phyloP scores from a whole-genome alignment of 495 filamentous ascomycete species.

The Talaromyces nanjingensis region DNA sequence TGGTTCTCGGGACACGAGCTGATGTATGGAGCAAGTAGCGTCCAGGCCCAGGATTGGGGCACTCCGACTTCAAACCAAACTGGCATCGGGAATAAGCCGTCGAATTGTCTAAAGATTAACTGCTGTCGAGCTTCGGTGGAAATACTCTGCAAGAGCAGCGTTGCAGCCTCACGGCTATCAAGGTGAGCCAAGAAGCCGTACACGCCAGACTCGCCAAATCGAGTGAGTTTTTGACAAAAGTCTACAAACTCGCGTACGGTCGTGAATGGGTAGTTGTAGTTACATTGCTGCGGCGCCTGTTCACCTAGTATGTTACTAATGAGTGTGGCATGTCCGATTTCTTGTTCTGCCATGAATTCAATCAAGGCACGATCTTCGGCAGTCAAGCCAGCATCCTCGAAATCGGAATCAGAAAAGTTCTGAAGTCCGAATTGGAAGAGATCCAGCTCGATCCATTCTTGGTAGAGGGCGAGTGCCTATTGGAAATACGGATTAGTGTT shows the following conservation, averaged over 20 bases:
- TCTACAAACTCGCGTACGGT: slow-evolving; percentile 76
- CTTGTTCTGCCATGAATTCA: slow-evolving; percentile 81
- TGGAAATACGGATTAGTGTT: slow-evolving; percentile 21
- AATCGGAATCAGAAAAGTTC: slow-evolving; percentile 64
- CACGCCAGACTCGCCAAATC: slow-evolving; percentile 74
- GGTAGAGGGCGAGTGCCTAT: slow-evolving; percentile 59
- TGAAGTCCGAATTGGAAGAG: slow-evolving; percentile 75
- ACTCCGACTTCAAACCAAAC: slow-evolving; percentile 79
- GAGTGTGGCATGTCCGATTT: slow-evolving; percentile 72
- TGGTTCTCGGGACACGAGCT: slow-evolving; percentile 66
- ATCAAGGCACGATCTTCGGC: slow-evolving; percentile 66
- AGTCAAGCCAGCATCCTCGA: slow-evolving; percentile 57
- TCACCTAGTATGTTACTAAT: slow-evolving; percentile 74
- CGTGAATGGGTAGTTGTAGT: slow-evolving; percentile 74
- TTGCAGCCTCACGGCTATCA: slow-evolving; percentile 66
- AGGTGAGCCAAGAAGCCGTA: slow-evolving; percentile 81
- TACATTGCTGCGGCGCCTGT: slow-evolving; percentile 62
- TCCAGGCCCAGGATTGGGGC: slow-evolving; percentile 85
- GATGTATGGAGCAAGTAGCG: slow-evolving; percentile 78
- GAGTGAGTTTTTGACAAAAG: slow-evolving; percentile 81
- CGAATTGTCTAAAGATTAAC: slow-evolving; percentile 81
- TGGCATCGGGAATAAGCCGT: slow-evolving; percentile 77
- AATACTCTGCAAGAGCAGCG: slow-evolving; percentile 69
- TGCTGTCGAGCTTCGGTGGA: slow-evolving; percentile 84
- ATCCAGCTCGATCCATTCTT: slow-evolving; percentile 86